These are phyloP conservation scores for Pichia cactophila DNA, from an alignment of 1,139 yeast species.

Conservation along the genomic window DNA sequence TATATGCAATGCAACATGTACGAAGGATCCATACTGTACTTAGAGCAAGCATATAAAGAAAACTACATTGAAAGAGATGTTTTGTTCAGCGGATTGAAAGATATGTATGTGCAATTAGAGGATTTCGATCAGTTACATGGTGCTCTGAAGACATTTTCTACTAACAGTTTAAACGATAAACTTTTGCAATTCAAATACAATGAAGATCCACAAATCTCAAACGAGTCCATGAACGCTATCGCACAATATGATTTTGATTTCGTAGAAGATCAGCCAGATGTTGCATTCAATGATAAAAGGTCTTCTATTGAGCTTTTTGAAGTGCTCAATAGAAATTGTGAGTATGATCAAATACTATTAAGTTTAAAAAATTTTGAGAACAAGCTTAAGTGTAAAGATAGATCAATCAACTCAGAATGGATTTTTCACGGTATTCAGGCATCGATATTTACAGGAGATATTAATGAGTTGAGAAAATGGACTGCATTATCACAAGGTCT, in stretches of 20 bases:
- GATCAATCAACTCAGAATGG: slow-evolving; percentile 38
- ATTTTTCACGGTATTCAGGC: slow-evolving; percentile 67
- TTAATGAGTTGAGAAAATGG: slow-evolving; percentile 53
- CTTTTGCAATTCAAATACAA: slow-evolving; percentile 75
- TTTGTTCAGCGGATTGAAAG: slow-evolving; percentile 52
- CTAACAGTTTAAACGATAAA: slow-evolving; percentile 62
- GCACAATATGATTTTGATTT: slow-evolving; percentile 28
- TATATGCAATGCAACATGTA: slow-evolving; percentile 80
- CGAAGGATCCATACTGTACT: slow-evolving; percentile 81
- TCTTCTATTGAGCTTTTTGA: slow-evolving; percentile 37
- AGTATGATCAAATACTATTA: slow-evolving; percentile 39
- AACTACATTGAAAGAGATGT: slow-evolving; percentile 35
- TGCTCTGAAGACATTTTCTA: slow-evolving; percentile 64
- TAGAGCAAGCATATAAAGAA: slow-evolving; percentile 66
- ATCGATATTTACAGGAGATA: slow-evolving; percentile 58
- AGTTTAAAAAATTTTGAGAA: slow-evolving; percentile 23
- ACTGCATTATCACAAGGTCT: slow-evolving; percentile 33
- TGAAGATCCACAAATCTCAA: slow-evolving; percentile 82
- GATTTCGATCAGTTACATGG: slow-evolving; percentile 92
- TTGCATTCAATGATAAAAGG: slow-evolving; percentile 17
- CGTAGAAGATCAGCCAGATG: slow-evolving; percentile 7
- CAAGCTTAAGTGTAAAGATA: slow-evolving; percentile 4
- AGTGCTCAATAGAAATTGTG: slow-evolving; percentile 52
- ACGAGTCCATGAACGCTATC: slow-evolving; percentile 72
- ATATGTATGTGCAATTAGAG: slow-evolving; percentile 78